phyloP scores from a whole-genome alignment of 768 basidiomycete species.

The Favolaschia claudopus region DNA sequence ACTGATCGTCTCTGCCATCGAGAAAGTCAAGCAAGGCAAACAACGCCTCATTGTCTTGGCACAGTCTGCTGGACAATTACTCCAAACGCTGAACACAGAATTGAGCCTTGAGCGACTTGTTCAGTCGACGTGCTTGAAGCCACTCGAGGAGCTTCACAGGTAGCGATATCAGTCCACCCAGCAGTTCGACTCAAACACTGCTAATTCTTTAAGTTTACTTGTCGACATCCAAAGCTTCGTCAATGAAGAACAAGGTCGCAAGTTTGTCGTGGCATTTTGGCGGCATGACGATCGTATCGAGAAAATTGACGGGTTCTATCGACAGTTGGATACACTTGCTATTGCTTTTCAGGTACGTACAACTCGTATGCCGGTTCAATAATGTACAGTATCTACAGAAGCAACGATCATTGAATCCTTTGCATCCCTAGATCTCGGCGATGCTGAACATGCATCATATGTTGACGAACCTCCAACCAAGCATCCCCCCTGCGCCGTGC shows the following conservation, averaged over 20 bases:
- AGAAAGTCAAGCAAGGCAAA: not conserved
- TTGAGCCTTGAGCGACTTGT: not conserved
- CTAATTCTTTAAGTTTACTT: constrained; percentile 7
- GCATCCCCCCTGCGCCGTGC: not conserved
- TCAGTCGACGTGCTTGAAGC: not conserved
- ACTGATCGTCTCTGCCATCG: constrained; percentile 1
- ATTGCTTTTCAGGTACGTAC: constrained; percentile 5
- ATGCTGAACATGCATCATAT: constrained; percentile 4
- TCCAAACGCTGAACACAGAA: not conserved
- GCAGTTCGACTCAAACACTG: not conserved
- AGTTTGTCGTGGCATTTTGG: not conserved
- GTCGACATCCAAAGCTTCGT: constrained; percentile 4
- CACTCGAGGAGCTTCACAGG: not conserved
- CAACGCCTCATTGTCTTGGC: not conserved
- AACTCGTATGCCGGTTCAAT: not conserved
- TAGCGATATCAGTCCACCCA: too few relatives aligned
- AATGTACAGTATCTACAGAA: too few relatives aligned
- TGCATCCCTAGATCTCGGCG: not conserved
- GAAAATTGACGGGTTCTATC: constrained; percentile 5
- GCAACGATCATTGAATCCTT: too few relatives aligned
- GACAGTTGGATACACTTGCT: not conserved
- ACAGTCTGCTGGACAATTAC: not conserved
- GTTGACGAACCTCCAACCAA: not conserved
- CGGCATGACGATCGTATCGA: not conserved
- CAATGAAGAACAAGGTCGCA: not conserved